These are phyloP conservation scores for Sarocladium kiliense DNA, from an alignment of 2,329 filamentous ascomycete genomes.

Conservation along the genomic window DNA sequence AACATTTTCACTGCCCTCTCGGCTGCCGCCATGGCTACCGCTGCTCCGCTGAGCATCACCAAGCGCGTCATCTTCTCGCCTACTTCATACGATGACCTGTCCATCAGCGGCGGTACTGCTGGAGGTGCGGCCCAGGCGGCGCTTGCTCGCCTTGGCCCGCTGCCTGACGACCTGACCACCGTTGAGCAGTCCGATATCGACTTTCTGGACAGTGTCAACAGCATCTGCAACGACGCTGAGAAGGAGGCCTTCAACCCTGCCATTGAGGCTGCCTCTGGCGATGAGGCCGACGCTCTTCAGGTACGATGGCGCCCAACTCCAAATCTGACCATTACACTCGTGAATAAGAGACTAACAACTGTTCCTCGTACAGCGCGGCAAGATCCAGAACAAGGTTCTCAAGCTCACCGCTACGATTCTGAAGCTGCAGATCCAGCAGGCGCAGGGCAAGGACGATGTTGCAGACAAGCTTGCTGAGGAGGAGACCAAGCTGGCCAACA, in stretches of 20 bases:
- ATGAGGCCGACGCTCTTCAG: constrained; percentile 42
- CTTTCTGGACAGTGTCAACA: constrained; percentile 45
- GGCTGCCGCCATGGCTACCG: neutral
- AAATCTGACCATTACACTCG: no score
- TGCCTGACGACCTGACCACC: constrained; percentile 34
- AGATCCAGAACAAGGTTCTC: constrained; percentile 57
- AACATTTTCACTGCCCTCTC: neutral
- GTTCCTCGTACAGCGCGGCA: constrained; percentile 42
- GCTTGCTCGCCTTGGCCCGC: constrained; percentile 27
- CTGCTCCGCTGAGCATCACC: neutral
- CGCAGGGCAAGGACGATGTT: constrained; percentile 43
- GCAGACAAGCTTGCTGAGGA: constrained; percentile 38
- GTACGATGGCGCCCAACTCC: constrained; percentile 17
- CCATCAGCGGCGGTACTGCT: constrained; percentile 40
- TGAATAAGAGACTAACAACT: no score
- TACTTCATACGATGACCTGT: constrained; percentile 37
- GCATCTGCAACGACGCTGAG: constrained; percentile 49
- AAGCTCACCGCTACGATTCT: constrained; percentile 50
- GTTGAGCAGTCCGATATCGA: constrained; percentile 42
- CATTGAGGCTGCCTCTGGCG: constrained; percentile 41
- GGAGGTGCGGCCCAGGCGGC: constrained; percentile 40
- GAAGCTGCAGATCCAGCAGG: constrained; percentile 43
- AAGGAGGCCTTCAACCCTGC: constrained; percentile 48
- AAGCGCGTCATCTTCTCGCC: constrained; percentile 22
- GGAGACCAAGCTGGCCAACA: constrained; percentile 47